Percentiles rank a stretch among this genome's conserved stretches.
These are phyloP conservation scores for Triticum timopheevii DNA, from an alignment of 176 grass and related monocot species.

Conservation along the genomic window DNA sequence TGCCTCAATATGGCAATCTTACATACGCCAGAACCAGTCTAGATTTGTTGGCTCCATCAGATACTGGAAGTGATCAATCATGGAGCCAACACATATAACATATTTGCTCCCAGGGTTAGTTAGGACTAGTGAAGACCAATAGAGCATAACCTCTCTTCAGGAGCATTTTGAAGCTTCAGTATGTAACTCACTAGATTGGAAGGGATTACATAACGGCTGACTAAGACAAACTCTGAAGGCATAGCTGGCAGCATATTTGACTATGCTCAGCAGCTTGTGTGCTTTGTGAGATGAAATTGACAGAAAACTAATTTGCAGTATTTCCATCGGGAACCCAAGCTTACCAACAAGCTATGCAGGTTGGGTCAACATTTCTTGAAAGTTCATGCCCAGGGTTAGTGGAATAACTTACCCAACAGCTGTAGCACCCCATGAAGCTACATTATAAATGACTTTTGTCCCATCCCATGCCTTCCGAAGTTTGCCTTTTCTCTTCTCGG, in stretches of 20 bases:
- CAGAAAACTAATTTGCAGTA: not conserved
- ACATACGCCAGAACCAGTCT: not conserved
- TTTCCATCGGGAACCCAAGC: not conserved
- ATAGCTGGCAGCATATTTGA: not conserved
- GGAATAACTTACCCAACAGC: slow-evolving; percentile 65
- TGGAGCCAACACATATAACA: not conserved
- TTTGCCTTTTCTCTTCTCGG: slow-evolving; percentile 70
- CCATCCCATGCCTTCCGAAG: slow-evolving; percentile 89
- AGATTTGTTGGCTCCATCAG: not conserved
- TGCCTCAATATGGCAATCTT: not conserved
- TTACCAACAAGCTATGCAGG: not conserved
- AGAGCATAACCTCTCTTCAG: not conserved
- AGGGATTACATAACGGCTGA: not conserved
- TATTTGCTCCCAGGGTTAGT: not conserved
- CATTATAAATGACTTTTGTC: slow-evolving; percentile 75
- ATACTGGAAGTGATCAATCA: not conserved
- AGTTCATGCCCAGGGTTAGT: not conserved
- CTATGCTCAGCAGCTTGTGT: not conserved
- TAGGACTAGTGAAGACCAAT: not conserved
- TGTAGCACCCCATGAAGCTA: slow-evolving; percentile 90
- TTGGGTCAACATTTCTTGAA: not conserved
- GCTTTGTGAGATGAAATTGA: not conserved
- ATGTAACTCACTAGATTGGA: not conserved
- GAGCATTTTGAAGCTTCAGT: not conserved
- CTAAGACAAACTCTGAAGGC: not conserved